Conservation (phyloP, 148 eudicot species). For the Polygonum aviculare region DNA sequence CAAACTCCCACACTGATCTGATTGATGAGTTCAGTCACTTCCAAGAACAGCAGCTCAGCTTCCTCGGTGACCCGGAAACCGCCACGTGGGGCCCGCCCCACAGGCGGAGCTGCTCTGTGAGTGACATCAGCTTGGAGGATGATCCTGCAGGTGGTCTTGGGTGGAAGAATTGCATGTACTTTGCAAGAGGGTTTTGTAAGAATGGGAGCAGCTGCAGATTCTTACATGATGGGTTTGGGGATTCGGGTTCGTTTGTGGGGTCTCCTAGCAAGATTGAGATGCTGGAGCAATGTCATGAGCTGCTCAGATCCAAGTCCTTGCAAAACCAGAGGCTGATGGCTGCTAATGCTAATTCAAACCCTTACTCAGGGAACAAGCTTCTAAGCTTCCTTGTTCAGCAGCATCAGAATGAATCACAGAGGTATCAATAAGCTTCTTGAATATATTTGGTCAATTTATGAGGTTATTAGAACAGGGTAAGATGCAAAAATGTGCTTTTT, state of each 20-base stretch:
- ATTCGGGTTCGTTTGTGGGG: slow-evolving; percentile 29
- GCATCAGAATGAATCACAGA: slow-evolving; percentile 60
- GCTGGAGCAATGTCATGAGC: slow-evolving; percentile 73
- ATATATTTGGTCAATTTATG: background rate
- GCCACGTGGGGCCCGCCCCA: slow-evolving; percentile 22
- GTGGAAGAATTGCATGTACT: slow-evolving; percentile 79
- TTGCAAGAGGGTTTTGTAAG: slow-evolving; percentile 85
- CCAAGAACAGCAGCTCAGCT: slow-evolving; percentile 62
- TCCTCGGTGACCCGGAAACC: slow-evolving; percentile 24
- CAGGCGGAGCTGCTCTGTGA: slow-evolving; percentile 72
- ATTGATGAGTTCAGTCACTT: slow-evolving; percentile 52
- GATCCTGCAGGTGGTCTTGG: slow-evolving; percentile 51
- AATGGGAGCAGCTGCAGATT: slow-evolving; percentile 74
- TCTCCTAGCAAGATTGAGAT: slow-evolving; percentile 49
- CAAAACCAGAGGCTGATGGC: slow-evolving; percentile 55
- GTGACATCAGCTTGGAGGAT: slow-evolving; percentile 38
- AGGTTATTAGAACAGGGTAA: slow-evolving; percentile 35
- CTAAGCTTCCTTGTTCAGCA: slow-evolving; percentile 51
- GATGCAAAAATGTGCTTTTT: background rate
- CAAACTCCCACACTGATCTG: slow-evolving; percentile 20
- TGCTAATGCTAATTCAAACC: slow-evolving; percentile 31
- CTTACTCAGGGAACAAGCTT: slow-evolving; percentile 41
- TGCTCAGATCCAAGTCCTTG: slow-evolving; percentile 60
- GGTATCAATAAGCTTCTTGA: slow-evolving; percentile 16
- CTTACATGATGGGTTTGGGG: slow-evolving; percentile 34